Base-by-base conservation (phyloP, 1,139 yeast species). In the Kluyveromyces sp. region DNA sequence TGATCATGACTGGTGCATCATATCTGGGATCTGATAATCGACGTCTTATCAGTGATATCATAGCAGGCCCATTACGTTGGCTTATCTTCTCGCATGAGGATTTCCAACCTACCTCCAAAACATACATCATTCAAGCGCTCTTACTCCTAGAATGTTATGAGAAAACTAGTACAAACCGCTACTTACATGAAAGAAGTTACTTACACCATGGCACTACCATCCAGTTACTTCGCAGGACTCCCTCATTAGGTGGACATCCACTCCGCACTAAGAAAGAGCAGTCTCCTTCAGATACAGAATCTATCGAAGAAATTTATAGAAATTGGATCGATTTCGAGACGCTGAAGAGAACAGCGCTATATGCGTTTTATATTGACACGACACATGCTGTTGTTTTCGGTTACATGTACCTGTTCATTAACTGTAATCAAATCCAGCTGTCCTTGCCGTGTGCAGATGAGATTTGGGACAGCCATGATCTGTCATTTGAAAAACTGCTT, bases 361-460 rank as follows among this genome's bases (percentile, higher is more conserved):
- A 83, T 75, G 86, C 92, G 3, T 86, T 86, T 60, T 82, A 82
- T 54, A 69, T 83, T 56, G 95, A 86, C 60, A 79, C 83, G 1
- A 73, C 81, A 19, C 94, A 86, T 63, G 84, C 87, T n/a, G 75
- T 83, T 29, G 75, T 84, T 43, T 85, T 83, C 64, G 83, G 94
- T 4, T 94, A 86, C 61, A 73, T 83, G 32, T 77, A 77, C 37
- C 70, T 86, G 37, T 73, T 79, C 45, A 81, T 86, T 28, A 83
- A 80, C 56, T 55, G 51, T 40, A 54, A 75, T 39, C 88, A 86
- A 55, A 70, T 87, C 40, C 88, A 87, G 55, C 65, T 82, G 49
- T 73, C 80, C 37, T 67, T 86, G 57, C 96, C 95, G 0, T 86
- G 94, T 57, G 80, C 82, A 46, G 95, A 86, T 55, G 77, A 72